phyloP scores from a whole-genome alignment of 371 early-diverging fungal species.

The Blastocladiella emersonii region DNA sequence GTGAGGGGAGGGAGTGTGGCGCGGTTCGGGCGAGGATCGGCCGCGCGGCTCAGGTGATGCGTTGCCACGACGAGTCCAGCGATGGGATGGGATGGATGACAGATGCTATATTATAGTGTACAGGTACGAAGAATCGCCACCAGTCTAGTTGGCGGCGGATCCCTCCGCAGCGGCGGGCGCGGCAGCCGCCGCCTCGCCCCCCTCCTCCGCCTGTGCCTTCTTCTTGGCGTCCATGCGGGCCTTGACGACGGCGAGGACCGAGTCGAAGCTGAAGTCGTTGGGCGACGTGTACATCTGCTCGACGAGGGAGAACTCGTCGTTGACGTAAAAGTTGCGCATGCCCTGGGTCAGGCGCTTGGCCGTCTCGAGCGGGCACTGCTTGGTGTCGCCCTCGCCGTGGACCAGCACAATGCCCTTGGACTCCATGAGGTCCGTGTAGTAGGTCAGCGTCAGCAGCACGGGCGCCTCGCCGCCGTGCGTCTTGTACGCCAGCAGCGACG shows the following conservation, averaged over 20 bases:
- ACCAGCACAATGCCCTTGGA: constrained; percentile 6
- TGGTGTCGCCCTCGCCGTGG: constrained; percentile 4
- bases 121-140: too few relatives aligned
- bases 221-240: background rate
- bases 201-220: background rate
- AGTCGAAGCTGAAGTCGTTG: background rate
- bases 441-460: constrained; percentile 4
- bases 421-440: constrained; percentile 7
- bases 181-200: background rate
- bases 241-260: background rate
- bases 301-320: background rate
- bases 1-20: too few relatives aligned
- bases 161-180: too few relatives aligned
- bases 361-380: background rate
- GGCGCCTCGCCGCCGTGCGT: constrained; percentile 7
- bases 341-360: background rate
- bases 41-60: too few relatives aligned
- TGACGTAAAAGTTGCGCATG: constrained; percentile 5
- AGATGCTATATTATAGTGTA: too few relatives aligned
- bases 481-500: constrained; percentile 5
- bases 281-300: background rate
- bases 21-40: too few relatives aligned
- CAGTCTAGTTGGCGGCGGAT: too few relatives aligned
- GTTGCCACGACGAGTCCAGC: too few relatives aligned
- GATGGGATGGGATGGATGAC: too few relatives aligned